phyloP scores from a whole-genome alignment of 2,329 filamentous ascomycete species.

The Botrytis porri region DNA sequence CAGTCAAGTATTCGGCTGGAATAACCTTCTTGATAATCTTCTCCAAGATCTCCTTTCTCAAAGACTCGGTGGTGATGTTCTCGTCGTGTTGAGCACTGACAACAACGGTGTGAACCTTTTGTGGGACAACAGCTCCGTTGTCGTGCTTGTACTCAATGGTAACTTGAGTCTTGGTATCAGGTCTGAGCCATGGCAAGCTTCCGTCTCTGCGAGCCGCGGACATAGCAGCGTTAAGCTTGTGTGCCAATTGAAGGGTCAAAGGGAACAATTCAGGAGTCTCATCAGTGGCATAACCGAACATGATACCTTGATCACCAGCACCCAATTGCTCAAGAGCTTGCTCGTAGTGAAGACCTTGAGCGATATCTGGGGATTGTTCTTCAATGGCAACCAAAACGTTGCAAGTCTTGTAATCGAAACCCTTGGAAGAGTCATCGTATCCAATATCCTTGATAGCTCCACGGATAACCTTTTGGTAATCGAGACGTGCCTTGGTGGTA shows the following conservation, averaged over 20 bases:
- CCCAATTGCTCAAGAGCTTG: slow-evolving; percentile 96
- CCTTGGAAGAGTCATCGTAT: slow-evolving; percentile 95
- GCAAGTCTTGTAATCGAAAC: slow-evolving; percentile 99
- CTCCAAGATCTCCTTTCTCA: slow-evolving; percentile 92
- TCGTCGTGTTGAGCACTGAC: slow-evolving; percentile 92
- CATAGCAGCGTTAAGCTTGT: slow-evolving; percentile 98
- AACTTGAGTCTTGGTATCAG: slow-evolving; percentile 99
- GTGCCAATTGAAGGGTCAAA: slow-evolving; percentile 87
- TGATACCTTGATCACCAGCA: slow-evolving; percentile 99
- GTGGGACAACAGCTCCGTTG: slow-evolving; percentile 84
- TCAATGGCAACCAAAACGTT: slow-evolving; percentile 98
- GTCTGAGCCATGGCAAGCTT: slow-evolving; percentile 86
- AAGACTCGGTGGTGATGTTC: slow-evolving; percentile 83
- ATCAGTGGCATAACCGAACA: slow-evolving; percentile 99
- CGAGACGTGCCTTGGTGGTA: slow-evolving; percentile 89
- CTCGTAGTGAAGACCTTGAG: slow-evolving; percentile 97
- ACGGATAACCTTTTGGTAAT: slow-evolving; percentile 98
- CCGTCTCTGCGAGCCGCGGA: slow-evolving; percentile 83
- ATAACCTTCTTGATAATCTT: slow-evolving; percentile 97
- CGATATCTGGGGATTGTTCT: slow-evolving; percentile 98
- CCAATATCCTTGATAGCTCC: slow-evolving; percentile 96
- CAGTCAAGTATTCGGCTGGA: slow-evolving; percentile 85
- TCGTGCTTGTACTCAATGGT: slow-evolving; percentile 99
- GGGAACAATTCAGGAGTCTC: slow-evolving; percentile 98
- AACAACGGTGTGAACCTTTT: slow-evolving; percentile 94